These are phyloP conservation scores for Pseudocercospora fuligena DNA, from an alignment of 2,329 filamentous ascomycete genomes.

Conservation along the genomic window DNA sequence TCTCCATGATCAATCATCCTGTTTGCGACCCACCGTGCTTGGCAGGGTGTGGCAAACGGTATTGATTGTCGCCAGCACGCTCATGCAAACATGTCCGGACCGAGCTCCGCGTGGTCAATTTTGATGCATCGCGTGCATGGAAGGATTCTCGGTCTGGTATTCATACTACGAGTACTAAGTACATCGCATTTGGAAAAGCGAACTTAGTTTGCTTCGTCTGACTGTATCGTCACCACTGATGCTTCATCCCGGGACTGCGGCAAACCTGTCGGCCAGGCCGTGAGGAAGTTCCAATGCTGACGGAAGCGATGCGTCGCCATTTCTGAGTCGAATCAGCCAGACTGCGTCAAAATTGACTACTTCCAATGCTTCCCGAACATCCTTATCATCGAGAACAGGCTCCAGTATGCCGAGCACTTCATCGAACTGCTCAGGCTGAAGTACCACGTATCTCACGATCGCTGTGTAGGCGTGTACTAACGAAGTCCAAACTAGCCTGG, in stretches of 20 bases:
- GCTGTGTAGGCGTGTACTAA: constrained; percentile 63
- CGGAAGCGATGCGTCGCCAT: constrained; percentile 20
- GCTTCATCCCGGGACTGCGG: constrained; percentile 19
- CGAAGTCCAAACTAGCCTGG: constrained; percentile 67
- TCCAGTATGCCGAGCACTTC: constrained; percentile 68
- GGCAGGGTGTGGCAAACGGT: constrained; percentile 19
- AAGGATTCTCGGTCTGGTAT: not conserved
- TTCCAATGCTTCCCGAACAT: constrained; percentile 64
- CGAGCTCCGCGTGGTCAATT: constrained; percentile 2
- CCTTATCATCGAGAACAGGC: constrained; percentile 41
- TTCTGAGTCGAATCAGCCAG: constrained; percentile 65
- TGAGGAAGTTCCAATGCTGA: not conserved
- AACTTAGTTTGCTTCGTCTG: not conserved
- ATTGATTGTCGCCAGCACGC: constrained; percentile 24
- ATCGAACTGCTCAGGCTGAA: constrained; percentile 74
- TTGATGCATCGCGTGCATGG: not conserved
- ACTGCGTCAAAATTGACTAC: constrained; percentile 74
- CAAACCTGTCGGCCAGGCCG: constrained; percentile 13
- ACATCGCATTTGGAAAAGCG: not conserved
- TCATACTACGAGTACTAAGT: not conserved
- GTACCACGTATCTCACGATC: constrained; percentile 65
- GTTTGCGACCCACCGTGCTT: constrained; percentile 7
- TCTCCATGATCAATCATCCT: constrained; percentile 5
- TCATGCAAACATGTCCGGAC: constrained; percentile 20
- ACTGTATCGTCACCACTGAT: not conserved